Conservation (phyloP, 345 rosid genomes). For the Gossypium anomalum region DNA sequence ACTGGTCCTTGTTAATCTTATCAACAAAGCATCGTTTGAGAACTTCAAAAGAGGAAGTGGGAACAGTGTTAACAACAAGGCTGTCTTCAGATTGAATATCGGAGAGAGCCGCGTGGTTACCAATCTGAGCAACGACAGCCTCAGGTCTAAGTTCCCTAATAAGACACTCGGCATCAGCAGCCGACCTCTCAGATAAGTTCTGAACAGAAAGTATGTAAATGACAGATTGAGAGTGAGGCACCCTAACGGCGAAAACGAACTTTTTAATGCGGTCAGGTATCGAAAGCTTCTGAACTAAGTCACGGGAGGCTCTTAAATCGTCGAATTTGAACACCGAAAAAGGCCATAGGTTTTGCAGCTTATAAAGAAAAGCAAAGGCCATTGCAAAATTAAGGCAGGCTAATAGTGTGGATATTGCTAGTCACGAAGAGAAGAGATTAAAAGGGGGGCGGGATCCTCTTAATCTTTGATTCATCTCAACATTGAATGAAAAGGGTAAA, state of each 20-base stretch:
- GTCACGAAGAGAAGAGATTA: background rate
- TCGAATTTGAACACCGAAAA: conserved; percentile 45
- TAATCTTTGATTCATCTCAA: background rate
- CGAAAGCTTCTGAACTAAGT: conserved; percentile 56
- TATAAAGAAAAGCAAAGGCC: conserved; percentile 36
- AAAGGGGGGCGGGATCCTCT: background rate
- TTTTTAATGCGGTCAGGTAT: conserved; percentile 64
- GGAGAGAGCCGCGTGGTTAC: conserved; percentile 28
- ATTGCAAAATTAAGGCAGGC: background rate
- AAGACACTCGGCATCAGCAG: conserved; percentile 66
- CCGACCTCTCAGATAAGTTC: conserved; percentile 77
- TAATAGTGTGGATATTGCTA: background rate
- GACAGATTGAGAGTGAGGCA: conserved; percentile 56
- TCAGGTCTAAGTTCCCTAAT: conserved; percentile 65
- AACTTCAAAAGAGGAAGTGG: conserved; percentile 74
- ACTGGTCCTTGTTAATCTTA: conserved; percentile 66
- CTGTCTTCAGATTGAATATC: conserved; percentile 39
- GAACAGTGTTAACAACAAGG: conserved; percentile 35
- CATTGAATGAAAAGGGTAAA: background rate
- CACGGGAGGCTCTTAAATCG: conserved; percentile 58
- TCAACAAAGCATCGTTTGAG: conserved; percentile 62
- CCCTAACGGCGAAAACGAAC: conserved; percentile 65
- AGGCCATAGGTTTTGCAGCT: conserved; percentile 68
- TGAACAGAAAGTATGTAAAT: conserved; percentile 72
- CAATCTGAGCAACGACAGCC: conserved; percentile 69